Base-by-base conservation (phyloP, 1,284 basidiomycete species). In the Taiwanofungus camphoratus region DNA sequence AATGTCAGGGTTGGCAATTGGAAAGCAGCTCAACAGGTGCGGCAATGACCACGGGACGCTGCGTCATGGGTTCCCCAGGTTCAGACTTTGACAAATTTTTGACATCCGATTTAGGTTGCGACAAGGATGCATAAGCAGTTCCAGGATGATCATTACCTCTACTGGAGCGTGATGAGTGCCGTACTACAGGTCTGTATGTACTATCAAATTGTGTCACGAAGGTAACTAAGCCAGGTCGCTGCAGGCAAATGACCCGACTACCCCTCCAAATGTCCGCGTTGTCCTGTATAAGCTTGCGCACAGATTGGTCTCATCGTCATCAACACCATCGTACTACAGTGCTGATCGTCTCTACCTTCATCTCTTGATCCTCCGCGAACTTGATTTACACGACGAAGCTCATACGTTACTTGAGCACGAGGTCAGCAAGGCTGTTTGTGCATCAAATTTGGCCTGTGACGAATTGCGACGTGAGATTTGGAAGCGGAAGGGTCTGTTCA, bases 121-220 rank as follows among this genome's bases (percentile, higher is more conserved):
- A 82, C 81, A 6, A 79, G 77, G 56, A 79, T 90, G 77, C 73
- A 81, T 65, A 87, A 84, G 54, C 77, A 81, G 50, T 88, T 89
- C 58, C 76, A 82, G 45, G 78, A 85, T 21, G 84, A 88, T 42
- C 73, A 82, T 36, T 92, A 87, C 61, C 65, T 90, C 32, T 92
- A 87, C 62, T 93, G 88, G 89, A 84, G 76, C 49, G 76, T 88
- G 21, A 82, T 88, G 54, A 77, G 84, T 49, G 79, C 86, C 8
- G 71, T 90, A 29, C 76, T 92, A n/a, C 87, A 87, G 73, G 85
- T 82, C 26, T 26, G 65, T 56, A 24, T 18, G 7, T 32, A 15
- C 22, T 39, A 13, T 24, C 26, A 22, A n/a, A 9, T 23, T 7
- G 3, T 15, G 30, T 11, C 22, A 22, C 33, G 23, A 18, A 16